These are phyloP conservation scores for Brassica rapa DNA, from an alignment of 345 rosid genomes.

Conservation along the genomic window DNA sequence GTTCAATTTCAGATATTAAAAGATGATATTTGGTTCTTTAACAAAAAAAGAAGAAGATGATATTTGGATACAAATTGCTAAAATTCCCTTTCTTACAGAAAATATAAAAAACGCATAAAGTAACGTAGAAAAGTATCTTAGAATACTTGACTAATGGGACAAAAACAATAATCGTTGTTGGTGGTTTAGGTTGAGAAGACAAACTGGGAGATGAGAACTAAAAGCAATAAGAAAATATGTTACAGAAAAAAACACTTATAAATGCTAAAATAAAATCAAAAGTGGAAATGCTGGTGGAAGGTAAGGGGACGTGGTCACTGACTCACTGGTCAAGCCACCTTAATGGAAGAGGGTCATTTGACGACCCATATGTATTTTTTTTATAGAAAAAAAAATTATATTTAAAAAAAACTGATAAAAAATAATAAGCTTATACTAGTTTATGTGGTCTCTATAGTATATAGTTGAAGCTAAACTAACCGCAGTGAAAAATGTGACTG, in stretches of 20 bases:
- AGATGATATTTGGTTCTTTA: neutral
- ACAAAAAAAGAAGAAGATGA: neutral
- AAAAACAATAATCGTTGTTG: conserved; percentile 8
- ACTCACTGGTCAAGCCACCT: neutral
- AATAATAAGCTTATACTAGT: too few species aligned
- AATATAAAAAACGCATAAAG: conserved; percentile 3
- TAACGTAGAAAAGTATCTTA: conserved; percentile 21
- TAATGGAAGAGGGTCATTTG: neutral
- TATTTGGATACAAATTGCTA: neutral
- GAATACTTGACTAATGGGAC: conserved; percentile 9
- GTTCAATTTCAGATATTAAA: neutral
- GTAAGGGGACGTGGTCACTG: neutral
- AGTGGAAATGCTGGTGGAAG: conserved; percentile 1
- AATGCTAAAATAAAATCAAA: neutral
- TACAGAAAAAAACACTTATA: neutral
- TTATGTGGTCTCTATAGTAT: too few species aligned
- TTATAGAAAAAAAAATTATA: too few species aligned
- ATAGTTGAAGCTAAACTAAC: too few species aligned
- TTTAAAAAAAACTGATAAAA: too few species aligned
- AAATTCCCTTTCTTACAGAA: neutral
- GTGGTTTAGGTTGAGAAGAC: neutral
- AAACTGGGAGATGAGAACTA: neutral
- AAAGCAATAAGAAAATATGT: neutral
- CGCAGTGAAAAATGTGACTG: too few species aligned
- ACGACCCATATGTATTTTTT: too few species aligned